Evolutionary conservation across 495 filamentous ascomycete species (phyloP), one percentile per base, ranked within the genome.

Genomic region (Xylaria venustula): DNA sequence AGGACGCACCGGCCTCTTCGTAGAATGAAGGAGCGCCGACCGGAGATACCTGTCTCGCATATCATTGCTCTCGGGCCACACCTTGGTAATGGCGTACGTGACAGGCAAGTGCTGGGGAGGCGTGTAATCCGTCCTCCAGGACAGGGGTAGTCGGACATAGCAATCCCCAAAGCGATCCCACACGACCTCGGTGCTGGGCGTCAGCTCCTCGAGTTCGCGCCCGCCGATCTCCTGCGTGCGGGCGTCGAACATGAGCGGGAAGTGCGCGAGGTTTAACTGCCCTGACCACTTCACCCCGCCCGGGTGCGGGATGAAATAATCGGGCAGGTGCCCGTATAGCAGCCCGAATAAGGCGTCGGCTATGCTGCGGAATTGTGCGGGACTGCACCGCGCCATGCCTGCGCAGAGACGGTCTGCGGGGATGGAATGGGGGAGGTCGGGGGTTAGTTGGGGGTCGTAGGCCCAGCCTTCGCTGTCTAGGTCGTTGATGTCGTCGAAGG

Each of bases 81-180:
- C 22, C 37, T 71, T 71, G 4, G 28, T 25, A 7, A 71, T 51
- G 8, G 44, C 32, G 20, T 62, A 58, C 25, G 41, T 41, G n/a
- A 17, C 11, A 9, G 17, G 48, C 6, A 51, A n/a, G n/a, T 23
- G n/a, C 17, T 12, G 6, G 48, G 45, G 15, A 46, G 58, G 28
- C 23, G 60, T 8, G 0, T 49, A 34, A 1, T 22, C 19, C 6
- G 50, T 37, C 7, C 26, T n/a, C 61, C 56, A 61, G 14, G 64
- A 62, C 2, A 67, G 2, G 14, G 64, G 64, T 4, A 67, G 2
- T 7, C 47, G 23, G 5, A 66, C 32, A 40, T 71, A 69, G 22
- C 60, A 41, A 37, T 71, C 69, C 7, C 62, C 67, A 37, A 69
- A 67, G 22, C 69, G 64, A 25, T 71, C 69, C 57, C 54, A 65